phyloP scores from a whole-genome alignment of 2,329 filamentous ascomycete species.

The Domatiomyces catenatus region DNA sequence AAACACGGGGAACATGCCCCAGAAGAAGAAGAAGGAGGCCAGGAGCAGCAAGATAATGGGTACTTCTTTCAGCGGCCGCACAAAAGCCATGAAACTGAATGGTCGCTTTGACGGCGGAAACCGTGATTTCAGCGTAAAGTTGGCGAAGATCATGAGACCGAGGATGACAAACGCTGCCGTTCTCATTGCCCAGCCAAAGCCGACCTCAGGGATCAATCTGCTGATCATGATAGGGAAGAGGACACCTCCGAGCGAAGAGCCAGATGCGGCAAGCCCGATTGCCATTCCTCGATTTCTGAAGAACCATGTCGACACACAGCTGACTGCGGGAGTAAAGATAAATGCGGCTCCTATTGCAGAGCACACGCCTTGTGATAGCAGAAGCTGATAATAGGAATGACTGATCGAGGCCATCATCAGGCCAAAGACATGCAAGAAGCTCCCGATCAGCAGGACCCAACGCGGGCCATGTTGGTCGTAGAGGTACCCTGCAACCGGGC shows the following conservation, averaged over 20 bases:
- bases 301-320: conserved; percentile 37
- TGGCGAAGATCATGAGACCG: conserved; percentile 38
- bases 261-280: conserved; percentile 39
- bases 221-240: conserved; percentile 48
- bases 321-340: conserved; percentile 29
- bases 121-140: conserved; percentile 37
- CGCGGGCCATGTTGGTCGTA: conserved; percentile 50
- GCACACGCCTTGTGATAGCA: conserved; percentile 41
- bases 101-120: conserved; percentile 27
- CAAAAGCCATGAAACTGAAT: conserved; percentile 21
- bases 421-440: conserved; percentile 41
- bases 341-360: conserved; percentile 36
- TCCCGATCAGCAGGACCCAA: conserved; percentile 36
- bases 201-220: conserved; percentile 37
- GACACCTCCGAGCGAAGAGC: conserved; percentile 42
- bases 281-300: conserved; percentile 36
- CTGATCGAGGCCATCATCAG: conserved; percentile 44
- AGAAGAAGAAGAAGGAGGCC: conserved; percentile 19
- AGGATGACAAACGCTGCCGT: conserved; percentile 46
- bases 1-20: conserved; percentile 20
- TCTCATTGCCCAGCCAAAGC: conserved; percentile 44
- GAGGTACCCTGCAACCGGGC: conserved; percentile 47
- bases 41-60: conserved; percentile 15
- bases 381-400: conserved; percentile 40
- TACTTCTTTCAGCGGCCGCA: conserved; percentile 18